Base-by-base conservation (phyloP, 169 alveolate species). In the Plasmodium chabaudi region DNA sequence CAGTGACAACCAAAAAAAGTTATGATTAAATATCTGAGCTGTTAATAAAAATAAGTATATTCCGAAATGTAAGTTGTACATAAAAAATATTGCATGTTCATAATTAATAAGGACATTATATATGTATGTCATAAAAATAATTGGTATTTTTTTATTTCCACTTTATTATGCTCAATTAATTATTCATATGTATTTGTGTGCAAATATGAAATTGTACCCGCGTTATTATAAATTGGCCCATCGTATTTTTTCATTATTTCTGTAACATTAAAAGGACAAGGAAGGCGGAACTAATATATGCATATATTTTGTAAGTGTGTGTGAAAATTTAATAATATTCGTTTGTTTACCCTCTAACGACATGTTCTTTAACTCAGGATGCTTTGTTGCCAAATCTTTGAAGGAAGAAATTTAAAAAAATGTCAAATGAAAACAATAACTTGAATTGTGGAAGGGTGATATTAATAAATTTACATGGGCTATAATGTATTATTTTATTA, bases 1-100 rank as follows among this genome's bases (percentile, higher is more conserved):
- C 93, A 98, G 91, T 75, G 96, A 94, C 82, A 87, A 51, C 95
- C 95, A 92, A 70, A 87, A 92, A 59, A 88, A 89, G 53, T 92
- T 86, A 53, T 92, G 95, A 64, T 92, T 92, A 89, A 88, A 92
- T 23, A 87, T 69, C 42, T 92, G 95, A 7, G 94, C 93, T 71
- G 67, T 59, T 47, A 57, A 59, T 23, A 56, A 56, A 9, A 19
- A 57, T 39, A 34, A 21, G 55, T n/a, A 56, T 17, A 59, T 23
- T 25, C 25, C 23, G 55, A 27, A 51, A 55, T 56, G 63, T 19
- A 73, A 44, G 5, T 71, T 77, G 15, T 19, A 5, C 65, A n/a
- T 9, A 9, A 23, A 59, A 72, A 56, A 5, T n/a, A 63, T 19
- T 12, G 44, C 61, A 44, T 27, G 27, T n/a, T 39, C 21, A 63